A percentile compares a stretch with the other conserved stretches of the same genome.
Conservation (phyloP, 2,329 filamentous ascomycete genomes). For the Amphichorda felina region DNA sequence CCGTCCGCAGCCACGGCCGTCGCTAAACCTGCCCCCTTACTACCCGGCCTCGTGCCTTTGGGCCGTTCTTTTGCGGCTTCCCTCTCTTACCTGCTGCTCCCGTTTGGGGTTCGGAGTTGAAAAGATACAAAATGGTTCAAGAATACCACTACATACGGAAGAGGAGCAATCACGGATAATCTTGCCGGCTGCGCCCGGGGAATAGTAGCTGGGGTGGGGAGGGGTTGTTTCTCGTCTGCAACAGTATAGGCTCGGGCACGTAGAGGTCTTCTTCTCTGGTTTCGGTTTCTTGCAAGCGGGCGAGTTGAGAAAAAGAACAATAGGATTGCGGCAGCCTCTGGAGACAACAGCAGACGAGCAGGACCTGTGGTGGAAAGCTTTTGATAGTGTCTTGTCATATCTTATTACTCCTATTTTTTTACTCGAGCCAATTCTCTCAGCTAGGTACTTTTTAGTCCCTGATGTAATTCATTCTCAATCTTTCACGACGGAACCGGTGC, state of each 20-base stretch:
- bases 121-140: conserved; percentile 16
- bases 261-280: too few species aligned
- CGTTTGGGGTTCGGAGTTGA: conserved; percentile 22
- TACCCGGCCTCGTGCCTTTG: background rate
- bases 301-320: too few species aligned
- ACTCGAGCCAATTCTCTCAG: conserved; percentile 20
- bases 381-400: conserved; percentile 8
- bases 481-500: too few species aligned
- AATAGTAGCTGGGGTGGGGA: background rate
- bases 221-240: background rate
- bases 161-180: conserved; percentile 17
- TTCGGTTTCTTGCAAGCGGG: too few species aligned
- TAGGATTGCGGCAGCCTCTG: too few species aligned
- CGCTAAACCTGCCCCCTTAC: conserved; percentile 45
- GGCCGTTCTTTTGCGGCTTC: background rate
- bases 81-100: conserved; percentile 10
- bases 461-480: conserved; percentile 23
- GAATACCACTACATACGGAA: conserved; percentile 15
- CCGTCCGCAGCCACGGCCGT: conserved; percentile 84
- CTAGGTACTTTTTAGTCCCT: conserved; percentile 27
- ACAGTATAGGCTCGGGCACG: too few species aligned
- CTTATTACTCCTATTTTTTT: conserved; percentile 12
- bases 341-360: background rate
- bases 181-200: conserved; percentile 1
- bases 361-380: background rate